phyloP scores from a whole-genome alignment of 2,329 filamentous ascomycete genomes.

The Stromatinia cepivora region DNA sequence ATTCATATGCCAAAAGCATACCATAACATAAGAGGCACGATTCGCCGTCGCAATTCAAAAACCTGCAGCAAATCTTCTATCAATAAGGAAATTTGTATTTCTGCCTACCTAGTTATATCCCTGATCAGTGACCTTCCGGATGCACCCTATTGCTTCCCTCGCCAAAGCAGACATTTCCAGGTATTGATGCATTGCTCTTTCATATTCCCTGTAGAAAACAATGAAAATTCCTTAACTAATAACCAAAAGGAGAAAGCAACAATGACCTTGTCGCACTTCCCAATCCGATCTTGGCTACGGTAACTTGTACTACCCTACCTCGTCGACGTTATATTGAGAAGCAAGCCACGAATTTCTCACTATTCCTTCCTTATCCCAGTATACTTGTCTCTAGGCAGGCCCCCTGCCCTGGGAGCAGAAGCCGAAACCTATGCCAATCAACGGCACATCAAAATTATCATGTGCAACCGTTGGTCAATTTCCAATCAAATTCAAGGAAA shows the following conservation, averaged over 20 bases:
- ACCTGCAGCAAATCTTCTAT: not conserved
- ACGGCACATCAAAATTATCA: conserved; percentile 14
- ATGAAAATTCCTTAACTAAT: not conserved
- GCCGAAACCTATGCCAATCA: conserved; percentile 4
- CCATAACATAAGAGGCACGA: not conserved
- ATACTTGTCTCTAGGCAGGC: not conserved
- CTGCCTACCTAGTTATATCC: not conserved
- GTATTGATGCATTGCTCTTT: conserved; percentile 8
- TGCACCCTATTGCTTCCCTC: conserved; percentile 19
- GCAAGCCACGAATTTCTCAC: not conserved
- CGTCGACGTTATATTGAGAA: conserved; percentile 18
- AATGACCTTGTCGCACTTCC: not conserved
- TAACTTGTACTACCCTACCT: conserved; percentile 8
- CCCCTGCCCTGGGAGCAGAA: not conserved
- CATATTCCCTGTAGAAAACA: conserved; percentile 5
- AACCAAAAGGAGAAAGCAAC: not conserved
- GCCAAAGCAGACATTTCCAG: conserved; percentile 18
- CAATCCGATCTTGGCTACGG: not conserved
- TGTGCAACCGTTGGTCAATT: conserved; percentile 1
- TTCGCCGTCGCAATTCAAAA: not conserved
- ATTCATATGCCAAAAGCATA: not conserved
- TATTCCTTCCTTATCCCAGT: not conserved
- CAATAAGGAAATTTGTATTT: not conserved
- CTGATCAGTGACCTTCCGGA: conserved; percentile 9
- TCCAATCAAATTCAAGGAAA: conserved; percentile 8